Evolutionary conservation across 345 rosid genomes (phyloP).

Genomic region (Brassica nigra): DNA sequence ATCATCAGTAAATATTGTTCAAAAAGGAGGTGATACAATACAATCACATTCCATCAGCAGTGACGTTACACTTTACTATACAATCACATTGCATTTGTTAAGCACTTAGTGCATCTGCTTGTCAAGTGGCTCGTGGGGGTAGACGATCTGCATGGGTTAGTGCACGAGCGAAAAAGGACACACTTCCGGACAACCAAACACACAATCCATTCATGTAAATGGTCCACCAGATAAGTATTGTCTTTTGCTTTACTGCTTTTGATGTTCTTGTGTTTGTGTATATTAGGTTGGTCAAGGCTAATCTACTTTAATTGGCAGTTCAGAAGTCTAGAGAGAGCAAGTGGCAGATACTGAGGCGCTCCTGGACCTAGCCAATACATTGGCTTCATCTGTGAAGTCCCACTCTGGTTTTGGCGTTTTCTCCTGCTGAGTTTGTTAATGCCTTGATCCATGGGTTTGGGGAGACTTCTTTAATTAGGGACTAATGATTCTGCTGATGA

Average conservation of each 20-base stretch:
- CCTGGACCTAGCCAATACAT: slow-evolving; percentile 52
- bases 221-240: not conserved
- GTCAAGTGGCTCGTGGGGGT: not conserved
- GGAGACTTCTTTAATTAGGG: slow-evolving; percentile 28
- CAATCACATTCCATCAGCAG: not conserved
- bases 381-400: slow-evolving; percentile 66
- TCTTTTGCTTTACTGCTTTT: not conserved
- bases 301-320: slow-evolving; percentile 44
- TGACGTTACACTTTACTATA: not conserved
- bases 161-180: not conserved
- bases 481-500: slow-evolving; percentile 33
- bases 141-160: not conserved
- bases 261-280: not conserved
- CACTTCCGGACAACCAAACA: not conserved
- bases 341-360: slow-evolving; percentile 85
- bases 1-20: not conserved
- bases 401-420: slow-evolving; percentile 54
- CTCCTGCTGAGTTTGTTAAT: slow-evolving; percentile 58
- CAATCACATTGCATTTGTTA: not conserved
- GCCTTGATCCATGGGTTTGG: slow-evolving; percentile 53
- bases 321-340: slow-evolving; percentile 87
- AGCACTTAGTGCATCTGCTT: not conserved
- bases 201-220: not conserved
- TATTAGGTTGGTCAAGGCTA: not conserved
- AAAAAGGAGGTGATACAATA: not conserved